phyloP scores from a whole-genome alignment of 2,329 filamentous ascomycete species.

The Ascochyta koolunga region DNA sequence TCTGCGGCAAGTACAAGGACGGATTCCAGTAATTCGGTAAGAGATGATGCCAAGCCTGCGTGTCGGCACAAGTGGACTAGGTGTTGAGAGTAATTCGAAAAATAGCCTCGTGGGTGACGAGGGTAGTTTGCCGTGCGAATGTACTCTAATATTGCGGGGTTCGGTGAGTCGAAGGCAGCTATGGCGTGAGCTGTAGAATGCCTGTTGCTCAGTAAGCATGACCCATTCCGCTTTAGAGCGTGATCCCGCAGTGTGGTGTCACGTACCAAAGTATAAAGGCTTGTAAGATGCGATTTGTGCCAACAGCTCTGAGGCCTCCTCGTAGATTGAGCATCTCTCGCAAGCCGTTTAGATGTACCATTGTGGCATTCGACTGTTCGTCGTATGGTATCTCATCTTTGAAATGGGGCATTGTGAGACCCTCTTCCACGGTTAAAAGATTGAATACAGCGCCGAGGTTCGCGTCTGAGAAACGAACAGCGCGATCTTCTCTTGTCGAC shows the following conservation, averaged over 20 bases:
- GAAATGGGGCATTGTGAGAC: slow-evolving; percentile 33
- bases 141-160: slow-evolving; percentile 39
- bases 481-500: slow-evolving; percentile 28
- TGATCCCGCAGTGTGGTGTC: slow-evolving; percentile 11
- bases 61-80: slow-evolving; percentile 38
- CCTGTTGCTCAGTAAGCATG: slow-evolving; percentile 49
- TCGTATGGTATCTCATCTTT: slow-evolving; percentile 26
- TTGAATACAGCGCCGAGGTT: slow-evolving; percentile 50
- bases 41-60: slow-evolving; percentile 36
- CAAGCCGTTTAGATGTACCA: slow-evolving; percentile 43
- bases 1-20: slow-evolving; percentile 43
- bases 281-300: slow-evolving; percentile 47
- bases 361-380: slow-evolving; percentile 39
- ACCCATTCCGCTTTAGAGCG: slow-evolving; percentile 34
- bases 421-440: slow-evolving; percentile 45
- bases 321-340: slow-evolving; percentile 44
- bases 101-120: slow-evolving; percentile 39
- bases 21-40: slow-evolving; percentile 36
- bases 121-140: slow-evolving; percentile 35
- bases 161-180: slow-evolving; percentile 41
- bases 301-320: slow-evolving; percentile 42
- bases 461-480: slow-evolving; percentile 41
- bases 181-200: slow-evolving; percentile 48
- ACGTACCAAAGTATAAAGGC: slow-evolving; percentile 51
- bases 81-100: slow-evolving; percentile 35